Base-by-base conservation (phyloP, 2,329 filamentous ascomycete genomes). In the Pyricularia sp. region DNA sequence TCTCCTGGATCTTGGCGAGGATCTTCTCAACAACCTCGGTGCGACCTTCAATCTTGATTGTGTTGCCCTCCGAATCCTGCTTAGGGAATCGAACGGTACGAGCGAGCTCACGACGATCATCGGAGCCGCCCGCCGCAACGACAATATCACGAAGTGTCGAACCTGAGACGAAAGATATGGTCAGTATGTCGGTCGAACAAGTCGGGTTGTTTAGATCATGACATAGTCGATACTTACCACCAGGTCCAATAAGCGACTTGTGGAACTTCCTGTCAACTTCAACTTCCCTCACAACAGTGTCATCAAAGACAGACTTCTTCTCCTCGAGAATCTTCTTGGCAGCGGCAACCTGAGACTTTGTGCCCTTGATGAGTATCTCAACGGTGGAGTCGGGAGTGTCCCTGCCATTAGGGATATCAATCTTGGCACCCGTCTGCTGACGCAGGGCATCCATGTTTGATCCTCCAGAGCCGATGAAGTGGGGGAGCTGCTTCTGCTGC, bases 191-290 rank as follows among this genome's bases (percentile, higher is more conserved):
- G 13, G 7, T 28, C 24, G 24, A 59, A 30, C 22, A 0, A 19
- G 3, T 3, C 30, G 12, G 22, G 9, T 26, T 59, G 24, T 28
- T 26, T 12, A 16, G 2, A 24, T 26, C 24, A 26, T 4, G 24
- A 16, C 55, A 7, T 62, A 71, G 26, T 24, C 10, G 55, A 79
- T 19, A 59, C 89, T 78, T 83, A 93, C 92, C 94, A 73, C 90
- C 89, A 69, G 87, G 81, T 67, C 94, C 94, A 75, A 99, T 99
- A 68, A 99, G 81, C 64, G 88, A 85, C 77, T 89, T 88, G 78
- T 99, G 94, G 76, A 94, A 87, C 80, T 96, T 96, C 79, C 91
- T 90, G 70, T 97, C 93, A n/a, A 99, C 87, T 40, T 96, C 89
- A 62, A 99, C 81, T 13, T 87, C 91, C 78, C 88, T 87, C 19